Percentiles rank a stretch among this genome's conserved stretches.
Conservation (phyloP, 108 stramenopile genomes). For the Discostella pseudostelligera region DNA sequence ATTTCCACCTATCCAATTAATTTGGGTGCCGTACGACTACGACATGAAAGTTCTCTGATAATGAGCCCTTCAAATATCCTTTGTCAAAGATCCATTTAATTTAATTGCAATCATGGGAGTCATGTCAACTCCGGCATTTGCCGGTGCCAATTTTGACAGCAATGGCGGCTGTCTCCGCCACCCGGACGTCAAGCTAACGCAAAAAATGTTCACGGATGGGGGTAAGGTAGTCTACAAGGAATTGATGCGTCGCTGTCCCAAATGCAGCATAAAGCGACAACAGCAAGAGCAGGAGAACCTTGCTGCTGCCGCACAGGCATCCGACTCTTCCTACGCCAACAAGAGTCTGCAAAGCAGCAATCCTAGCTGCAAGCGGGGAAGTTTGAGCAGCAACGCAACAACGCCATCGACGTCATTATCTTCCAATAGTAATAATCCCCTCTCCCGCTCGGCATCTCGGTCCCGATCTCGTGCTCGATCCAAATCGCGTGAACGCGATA, state of each 20-base stretch:
- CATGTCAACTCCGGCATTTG: constrained; percentile 13
- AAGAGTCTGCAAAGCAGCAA: no score
- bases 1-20: no score
- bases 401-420: not conserved
- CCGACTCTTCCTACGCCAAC: no score
- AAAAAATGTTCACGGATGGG: constrained; percentile 8
- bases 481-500: no score
- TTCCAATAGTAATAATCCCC: not conserved
- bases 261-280: not conserved
- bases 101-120: not conserved
- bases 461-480: not conserved
- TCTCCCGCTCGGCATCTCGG: not conserved
- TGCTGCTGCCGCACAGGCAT: no score
- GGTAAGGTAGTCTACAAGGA: constrained; percentile 13
- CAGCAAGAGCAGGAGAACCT: not conserved
- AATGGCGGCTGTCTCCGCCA: constrained; percentile 15
- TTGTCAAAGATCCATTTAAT: no score
- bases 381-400: not conserved
- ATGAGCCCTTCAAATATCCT: no score
- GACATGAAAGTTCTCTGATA: no score
- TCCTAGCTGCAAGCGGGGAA: no score
- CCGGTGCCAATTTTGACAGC: constrained; percentile 14
- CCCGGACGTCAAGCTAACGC: constrained; percentile 16
- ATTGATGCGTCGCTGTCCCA: constrained; percentile 13
- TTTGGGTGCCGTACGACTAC: no score